Evolutionary conservation across 2,329 filamentous ascomycete species (phyloP).

Genomic region (Ceratocystis smalleyi): DNA sequence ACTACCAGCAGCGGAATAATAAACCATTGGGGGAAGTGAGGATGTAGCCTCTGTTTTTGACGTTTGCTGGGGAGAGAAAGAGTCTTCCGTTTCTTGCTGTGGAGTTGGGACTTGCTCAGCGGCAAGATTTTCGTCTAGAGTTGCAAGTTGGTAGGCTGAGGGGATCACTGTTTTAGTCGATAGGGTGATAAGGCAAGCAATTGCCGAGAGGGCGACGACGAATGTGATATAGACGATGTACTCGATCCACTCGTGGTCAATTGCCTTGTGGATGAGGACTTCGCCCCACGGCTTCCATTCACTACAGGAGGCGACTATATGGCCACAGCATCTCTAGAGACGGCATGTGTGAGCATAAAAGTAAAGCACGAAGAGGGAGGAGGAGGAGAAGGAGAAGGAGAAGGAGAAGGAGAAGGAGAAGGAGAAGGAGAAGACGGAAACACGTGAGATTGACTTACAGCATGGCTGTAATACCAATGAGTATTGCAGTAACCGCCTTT

Average conservation of each 20-base stretch:
- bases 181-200: conserved; percentile 66
- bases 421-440: no score
- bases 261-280: conserved; percentile 29
- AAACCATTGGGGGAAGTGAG: conserved; percentile 58
- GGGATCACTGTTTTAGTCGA: conserved; percentile 90
- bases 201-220: conserved; percentile 52
- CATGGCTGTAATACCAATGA: conserved; percentile 59
- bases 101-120: conserved; percentile 37
- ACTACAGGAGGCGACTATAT: conserved; percentile 37
- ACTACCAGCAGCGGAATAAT: conserved; percentile 89
- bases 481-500: conserved; percentile 73
- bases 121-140: conserved; percentile 81
- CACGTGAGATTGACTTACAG: conserved; percentile 28
- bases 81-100: conserved; percentile 28
- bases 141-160: conserved; percentile 71
- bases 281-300: conserved; percentile 44
- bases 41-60: conserved; percentile 27
- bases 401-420: no score
- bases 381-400: no score
- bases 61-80: conserved; percentile 15
- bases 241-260: conserved; percentile 49
- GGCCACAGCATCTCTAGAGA: conserved; percentile 32
- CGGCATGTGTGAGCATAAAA: background rate
- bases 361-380: conserved; percentile 14
- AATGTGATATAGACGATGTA: conserved; percentile 60